Percentiles rank a stretch among this genome's conserved stretches.
phyloP scores from a whole-genome alignment of 208 protist genomes.

The Leishmania arabica region DNA sequence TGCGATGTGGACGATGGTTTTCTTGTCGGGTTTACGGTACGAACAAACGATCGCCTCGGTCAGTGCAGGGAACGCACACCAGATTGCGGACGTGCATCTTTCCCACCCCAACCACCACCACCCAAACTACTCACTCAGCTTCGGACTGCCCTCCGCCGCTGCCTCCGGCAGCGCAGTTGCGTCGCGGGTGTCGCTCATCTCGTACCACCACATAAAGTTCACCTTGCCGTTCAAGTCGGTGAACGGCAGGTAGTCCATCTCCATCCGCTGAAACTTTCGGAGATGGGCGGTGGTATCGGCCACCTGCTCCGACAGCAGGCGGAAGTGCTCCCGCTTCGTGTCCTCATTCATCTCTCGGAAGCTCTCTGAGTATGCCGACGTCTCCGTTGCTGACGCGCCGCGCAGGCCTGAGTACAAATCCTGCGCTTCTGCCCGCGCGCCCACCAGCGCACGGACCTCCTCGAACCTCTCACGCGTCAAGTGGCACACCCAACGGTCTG shows the following conservation, averaged over 20 bases:
- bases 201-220: conserved; percentile 95
- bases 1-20: background rate
- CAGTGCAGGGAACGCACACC: background rate
- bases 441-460: conserved; percentile 74
- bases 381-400: conserved; percentile 63
- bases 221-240: conserved; percentile 93
- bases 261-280: conserved; percentile 77
- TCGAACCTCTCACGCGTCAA: conserved; percentile 86
- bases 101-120: background rate
- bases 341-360: conserved; percentile 77
- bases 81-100: background rate
- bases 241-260: conserved; percentile 92
- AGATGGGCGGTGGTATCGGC: conserved; percentile 67
- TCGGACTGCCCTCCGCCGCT: conserved; percentile 9
- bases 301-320: conserved; percentile 68
- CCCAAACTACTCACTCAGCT: conserved; percentile 27
- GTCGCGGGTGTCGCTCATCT: conserved; percentile 57
- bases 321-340: conserved; percentile 64
- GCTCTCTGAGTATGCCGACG: conserved; percentile 52
- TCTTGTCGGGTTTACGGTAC: background rate
- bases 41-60: background rate
- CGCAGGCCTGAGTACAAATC: conserved; percentile 55
- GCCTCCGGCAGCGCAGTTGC: conserved; percentile 40
- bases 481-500: conserved; percentile 74
- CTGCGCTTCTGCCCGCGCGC: conserved; percentile 40